Conservation (phyloP, 441 rosid species). For the Croton laevigatus region DNA sequence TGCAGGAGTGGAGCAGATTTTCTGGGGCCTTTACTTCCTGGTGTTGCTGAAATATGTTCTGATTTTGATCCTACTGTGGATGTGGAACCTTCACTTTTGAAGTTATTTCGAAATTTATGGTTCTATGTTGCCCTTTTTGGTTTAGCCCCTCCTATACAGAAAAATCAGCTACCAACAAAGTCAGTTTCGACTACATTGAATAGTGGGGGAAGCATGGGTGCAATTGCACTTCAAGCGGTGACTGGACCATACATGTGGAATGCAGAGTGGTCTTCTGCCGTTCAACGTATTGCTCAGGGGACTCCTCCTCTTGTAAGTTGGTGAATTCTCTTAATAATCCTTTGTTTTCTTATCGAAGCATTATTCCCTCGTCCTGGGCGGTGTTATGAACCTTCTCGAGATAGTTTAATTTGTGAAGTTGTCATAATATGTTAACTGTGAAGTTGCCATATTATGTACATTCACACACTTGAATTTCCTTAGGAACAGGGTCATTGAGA, state of each 20-base stretch:
- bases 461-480: neutral
- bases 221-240: conserved; percentile 89
- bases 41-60: conserved; percentile 96
- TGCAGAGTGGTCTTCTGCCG: conserved; percentile 75
- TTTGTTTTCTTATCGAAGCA: neutral
- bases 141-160: conserved; percentile 87
- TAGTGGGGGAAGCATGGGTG: conserved; percentile 70
- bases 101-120: conserved; percentile 98
- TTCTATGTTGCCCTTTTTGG: conserved; percentile 98
- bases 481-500: neutral
- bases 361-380: neutral
- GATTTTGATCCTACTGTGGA: conserved; percentile 86
- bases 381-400: neutral
- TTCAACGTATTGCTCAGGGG: conserved; percentile 91
- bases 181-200: conserved; percentile 64
- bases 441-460: neutral
- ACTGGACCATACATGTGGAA: conserved; percentile 98
- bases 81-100: conserved; percentile 91
- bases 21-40: conserved; percentile 94
- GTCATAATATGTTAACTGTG: too few species aligned
- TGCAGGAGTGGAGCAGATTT: conserved; percentile 98
- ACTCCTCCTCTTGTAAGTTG: conserved; percentile 98
- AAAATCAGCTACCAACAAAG: conserved; percentile 56
- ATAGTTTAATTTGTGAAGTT: neutral
- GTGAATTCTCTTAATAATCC: conserved; percentile 1